phyloP scores from a whole-genome alignment of 2,329 filamentous ascomycete species.

The Ustilaginoidea virens region DNA sequence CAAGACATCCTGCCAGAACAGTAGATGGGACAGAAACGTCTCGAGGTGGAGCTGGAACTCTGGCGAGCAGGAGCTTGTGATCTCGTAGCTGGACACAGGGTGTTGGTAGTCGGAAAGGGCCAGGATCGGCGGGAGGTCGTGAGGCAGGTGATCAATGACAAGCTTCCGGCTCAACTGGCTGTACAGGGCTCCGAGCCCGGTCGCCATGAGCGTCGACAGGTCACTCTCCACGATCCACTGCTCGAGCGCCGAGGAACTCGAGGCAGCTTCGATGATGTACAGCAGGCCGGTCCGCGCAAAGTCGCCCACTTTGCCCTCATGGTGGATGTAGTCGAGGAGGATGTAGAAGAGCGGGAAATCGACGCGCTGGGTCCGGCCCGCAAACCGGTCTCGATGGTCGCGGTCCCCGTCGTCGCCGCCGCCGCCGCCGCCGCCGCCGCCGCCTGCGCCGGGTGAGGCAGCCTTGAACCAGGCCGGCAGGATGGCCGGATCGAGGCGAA shows the following conservation, averaged over 20 bases:
- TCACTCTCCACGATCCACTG: conserved; percentile 97
- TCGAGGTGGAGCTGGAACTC: conserved; percentile 77
- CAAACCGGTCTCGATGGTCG: conserved; percentile 63
- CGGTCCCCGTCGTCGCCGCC: conserved; percentile 21
- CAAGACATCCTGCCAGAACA: conserved; percentile 97
- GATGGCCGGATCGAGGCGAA: conserved; percentile 74
- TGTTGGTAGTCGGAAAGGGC: conserved; percentile 80
- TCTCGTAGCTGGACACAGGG: conserved; percentile 50
- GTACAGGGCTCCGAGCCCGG: conserved; percentile 67
- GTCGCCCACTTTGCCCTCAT: conserved; percentile 86
- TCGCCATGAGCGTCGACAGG: conserved; percentile 92
- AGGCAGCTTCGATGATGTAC: conserved; percentile 90
- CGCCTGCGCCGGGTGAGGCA: conserved; percentile 13
- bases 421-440: conserved; percentile 23
- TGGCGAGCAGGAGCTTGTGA: conserved; percentile 57
- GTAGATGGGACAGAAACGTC: conserved; percentile 83
- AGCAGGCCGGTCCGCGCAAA: conserved; percentile 88
- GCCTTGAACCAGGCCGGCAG: conserved; percentile 83
- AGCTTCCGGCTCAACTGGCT: conserved; percentile 59
- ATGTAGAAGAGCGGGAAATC: conserved; percentile 96
- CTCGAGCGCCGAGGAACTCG: conserved; percentile 66
- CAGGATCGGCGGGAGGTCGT: conserved; percentile 67
- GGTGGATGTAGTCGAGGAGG: conserved; percentile 90
- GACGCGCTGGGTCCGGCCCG: conserved; percentile 71
- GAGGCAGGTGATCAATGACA: conserved; percentile 60